A percentile compares a stretch with the other conserved stretches of the same genome.
phyloP scores from a whole-genome alignment of 1,284 basidiomycete genomes.

The Bondarzewia mesenterica region DNA sequence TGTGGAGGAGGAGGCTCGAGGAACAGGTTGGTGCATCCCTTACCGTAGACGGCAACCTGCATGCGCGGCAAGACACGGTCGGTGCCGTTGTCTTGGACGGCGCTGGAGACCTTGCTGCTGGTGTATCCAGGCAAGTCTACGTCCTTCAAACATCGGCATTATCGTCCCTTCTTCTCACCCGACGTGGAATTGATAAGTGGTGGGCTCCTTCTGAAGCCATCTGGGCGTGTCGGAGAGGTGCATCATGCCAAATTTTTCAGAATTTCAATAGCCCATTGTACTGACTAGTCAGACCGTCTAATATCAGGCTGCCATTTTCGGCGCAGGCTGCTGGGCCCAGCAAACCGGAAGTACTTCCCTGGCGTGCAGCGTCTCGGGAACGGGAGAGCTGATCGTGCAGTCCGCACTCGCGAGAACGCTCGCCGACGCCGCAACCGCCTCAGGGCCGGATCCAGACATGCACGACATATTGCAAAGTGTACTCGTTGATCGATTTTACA shows the following conservation, averaged over 20 bases:
- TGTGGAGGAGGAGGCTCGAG: constrained; percentile 47
- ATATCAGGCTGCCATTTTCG: constrained; percentile 48
- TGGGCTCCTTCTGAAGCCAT: constrained; percentile 60
- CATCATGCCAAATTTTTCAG: constrained; percentile 9
- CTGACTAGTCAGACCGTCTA: neutral
- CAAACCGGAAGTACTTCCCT: constrained; percentile 16
- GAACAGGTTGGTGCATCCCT: constrained; percentile 6
- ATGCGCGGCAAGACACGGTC: constrained; percentile 62
- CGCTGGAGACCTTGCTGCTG: constrained; percentile 44
- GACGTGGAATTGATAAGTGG: constrained; percentile 37
- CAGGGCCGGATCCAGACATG: constrained; percentile 15
- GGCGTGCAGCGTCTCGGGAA: constrained; percentile 68
- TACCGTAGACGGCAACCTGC: constrained; percentile 15
- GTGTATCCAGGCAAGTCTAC: constrained; percentile 58
- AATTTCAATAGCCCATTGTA: too few relatives aligned
- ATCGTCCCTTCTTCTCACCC: neutral
- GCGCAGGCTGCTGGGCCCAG: constrained; percentile 66
- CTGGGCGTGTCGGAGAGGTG: constrained; percentile 68
- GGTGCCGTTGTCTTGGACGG: constrained; percentile 53
- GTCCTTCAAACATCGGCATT: neutral
- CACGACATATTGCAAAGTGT: constrained; percentile 22
- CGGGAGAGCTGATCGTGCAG: constrained; percentile 34
- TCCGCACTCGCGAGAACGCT: constrained; percentile 27
- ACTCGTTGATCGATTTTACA: constrained; percentile 16
- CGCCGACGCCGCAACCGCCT: constrained; percentile 19